Conservation (phyloP, 2,329 filamentous ascomycete genomes). For the Aureobasidium namibiae region DNA sequence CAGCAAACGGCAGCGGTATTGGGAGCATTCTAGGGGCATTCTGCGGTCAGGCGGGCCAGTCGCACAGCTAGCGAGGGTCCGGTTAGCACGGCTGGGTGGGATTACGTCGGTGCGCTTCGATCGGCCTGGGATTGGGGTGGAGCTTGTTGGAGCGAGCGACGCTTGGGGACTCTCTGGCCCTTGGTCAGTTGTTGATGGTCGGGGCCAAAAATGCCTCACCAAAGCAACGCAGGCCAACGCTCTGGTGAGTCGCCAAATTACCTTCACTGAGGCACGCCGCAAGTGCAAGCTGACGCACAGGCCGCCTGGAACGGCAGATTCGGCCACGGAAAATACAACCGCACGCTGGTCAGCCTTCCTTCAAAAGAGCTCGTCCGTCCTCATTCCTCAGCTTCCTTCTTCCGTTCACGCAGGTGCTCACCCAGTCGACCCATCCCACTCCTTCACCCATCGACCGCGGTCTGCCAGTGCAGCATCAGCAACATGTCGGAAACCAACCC, state of each 20-base stretch:
- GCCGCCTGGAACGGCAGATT: constrained; percentile 11
- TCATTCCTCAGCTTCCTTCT: constrained; percentile 6
- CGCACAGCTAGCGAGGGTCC: constrained; percentile 11
- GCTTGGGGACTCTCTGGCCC: constrained; percentile 5
- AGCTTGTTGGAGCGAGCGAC: constrained; percentile 14
- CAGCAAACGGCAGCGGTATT: neutral
- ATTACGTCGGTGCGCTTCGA: constrained; percentile 14
- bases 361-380: constrained; percentile 13
- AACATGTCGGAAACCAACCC: constrained; percentile 25
- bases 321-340: constrained; percentile 12
- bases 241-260: constrained; percentile 12
- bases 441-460: constrained; percentile 6
- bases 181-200: neutral
- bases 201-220: constrained; percentile 14
- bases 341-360: constrained; percentile 5
- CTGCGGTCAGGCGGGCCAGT: constrained; percentile 1
- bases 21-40: neutral
- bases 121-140: constrained; percentile 14
- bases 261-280: constrained; percentile 13
- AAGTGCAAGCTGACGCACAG: constrained; percentile 10
- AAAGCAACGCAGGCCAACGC: constrained; percentile 8
- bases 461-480: constrained; percentile 14
- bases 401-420: constrained; percentile 13
- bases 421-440: constrained; percentile 9
- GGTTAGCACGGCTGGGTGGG: constrained; percentile 13